A percentile compares a stretch with the other conserved stretches of the same genome.
Evolutionary conservation across 495 filamentous ascomycete genomes (phyloP).

Genomic region (Daldinia childiae): DNA sequence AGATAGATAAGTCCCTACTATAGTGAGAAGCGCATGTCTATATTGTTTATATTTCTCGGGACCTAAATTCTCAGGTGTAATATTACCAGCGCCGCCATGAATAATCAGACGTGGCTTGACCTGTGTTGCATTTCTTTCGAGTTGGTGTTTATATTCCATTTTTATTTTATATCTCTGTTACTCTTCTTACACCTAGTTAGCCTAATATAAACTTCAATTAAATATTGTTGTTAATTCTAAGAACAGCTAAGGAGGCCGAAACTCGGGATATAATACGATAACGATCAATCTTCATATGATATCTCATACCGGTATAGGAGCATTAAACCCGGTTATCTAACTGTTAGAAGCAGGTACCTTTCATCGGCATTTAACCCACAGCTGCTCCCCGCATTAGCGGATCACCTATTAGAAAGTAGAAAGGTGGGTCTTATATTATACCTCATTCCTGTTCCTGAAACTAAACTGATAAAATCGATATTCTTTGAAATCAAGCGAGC

Average conservation of each 20-base stretch:
- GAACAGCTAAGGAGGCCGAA: not conserved
- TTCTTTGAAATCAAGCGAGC: too few species aligned
- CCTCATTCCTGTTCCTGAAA: not conserved
- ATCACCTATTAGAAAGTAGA: not conserved
- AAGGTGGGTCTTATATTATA: not conserved
- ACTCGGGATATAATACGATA: not conserved
- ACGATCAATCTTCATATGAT: not conserved
- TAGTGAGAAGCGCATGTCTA: slow-evolving; percentile 69
- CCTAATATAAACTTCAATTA: not conserved
- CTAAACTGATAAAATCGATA: not conserved
- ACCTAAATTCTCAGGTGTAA: slow-evolving; percentile 73
- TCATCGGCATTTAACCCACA: slow-evolving; percentile 3
- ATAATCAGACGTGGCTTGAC: slow-evolving; percentile 77
- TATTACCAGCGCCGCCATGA: slow-evolving; percentile 88
- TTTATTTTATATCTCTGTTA: not conserved
- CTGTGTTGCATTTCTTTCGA: slow-evolving; percentile 13
- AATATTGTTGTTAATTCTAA: not conserved
- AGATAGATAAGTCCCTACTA: slow-evolving; percentile 47
- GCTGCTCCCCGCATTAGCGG: not conserved
- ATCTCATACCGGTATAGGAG: slow-evolving; percentile 24
- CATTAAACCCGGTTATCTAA: slow-evolving; percentile 14
- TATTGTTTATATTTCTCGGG: slow-evolving; percentile 67
- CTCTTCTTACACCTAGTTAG: not conserved
- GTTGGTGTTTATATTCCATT: slow-evolving; percentile 29
- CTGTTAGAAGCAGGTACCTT: slow-evolving; percentile 6